Conservation (phyloP, 2,329 filamentous ascomycete species). For the Aspergillus sp. region DNA sequence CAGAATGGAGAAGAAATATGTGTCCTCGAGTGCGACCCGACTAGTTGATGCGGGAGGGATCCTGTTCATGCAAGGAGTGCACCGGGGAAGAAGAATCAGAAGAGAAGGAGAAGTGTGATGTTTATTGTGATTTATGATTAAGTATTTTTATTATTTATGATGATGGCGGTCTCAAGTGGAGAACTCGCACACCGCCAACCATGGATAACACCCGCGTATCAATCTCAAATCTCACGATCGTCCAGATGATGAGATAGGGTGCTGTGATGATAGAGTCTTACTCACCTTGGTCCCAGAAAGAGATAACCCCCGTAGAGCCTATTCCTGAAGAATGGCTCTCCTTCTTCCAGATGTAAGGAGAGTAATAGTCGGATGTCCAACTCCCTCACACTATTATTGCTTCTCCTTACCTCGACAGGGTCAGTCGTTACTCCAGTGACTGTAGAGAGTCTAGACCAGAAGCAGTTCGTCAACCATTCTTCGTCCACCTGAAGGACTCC, state of each 20-base stretch:
- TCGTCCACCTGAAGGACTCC: too few species aligned
- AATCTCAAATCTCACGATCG: slow-evolving; percentile 1
- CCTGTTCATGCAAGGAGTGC: not conserved
- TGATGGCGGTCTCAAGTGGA: not conserved
- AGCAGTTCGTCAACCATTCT: too few species aligned
- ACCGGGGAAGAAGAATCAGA: too few species aligned
- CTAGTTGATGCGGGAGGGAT: not conserved
- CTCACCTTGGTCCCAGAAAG: not conserved
- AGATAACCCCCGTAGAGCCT: not conserved
- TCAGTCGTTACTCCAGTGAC: not conserved
- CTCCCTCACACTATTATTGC: too few species aligned
- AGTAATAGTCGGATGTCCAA: not conserved
- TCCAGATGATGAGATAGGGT: not conserved
- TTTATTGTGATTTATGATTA: too few species aligned
- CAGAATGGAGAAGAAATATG: slow-evolving; percentile 2
- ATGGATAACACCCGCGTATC: slow-evolving; percentile 4
- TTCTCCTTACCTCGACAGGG: not conserved
- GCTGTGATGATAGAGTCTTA: too few species aligned
- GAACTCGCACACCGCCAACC: slow-evolving; percentile 8
- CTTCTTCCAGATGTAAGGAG: not conserved
- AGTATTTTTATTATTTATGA: not conserved
- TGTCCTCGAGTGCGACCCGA: too few species aligned
- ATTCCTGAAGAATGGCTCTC: too few species aligned
- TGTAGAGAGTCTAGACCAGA: not conserved
- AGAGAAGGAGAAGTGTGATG: too few species aligned